Evolutionary conservation across 2,329 filamentous ascomycete species (phyloP).

Genomic region (Pyrenochaeta sp.): DNA sequence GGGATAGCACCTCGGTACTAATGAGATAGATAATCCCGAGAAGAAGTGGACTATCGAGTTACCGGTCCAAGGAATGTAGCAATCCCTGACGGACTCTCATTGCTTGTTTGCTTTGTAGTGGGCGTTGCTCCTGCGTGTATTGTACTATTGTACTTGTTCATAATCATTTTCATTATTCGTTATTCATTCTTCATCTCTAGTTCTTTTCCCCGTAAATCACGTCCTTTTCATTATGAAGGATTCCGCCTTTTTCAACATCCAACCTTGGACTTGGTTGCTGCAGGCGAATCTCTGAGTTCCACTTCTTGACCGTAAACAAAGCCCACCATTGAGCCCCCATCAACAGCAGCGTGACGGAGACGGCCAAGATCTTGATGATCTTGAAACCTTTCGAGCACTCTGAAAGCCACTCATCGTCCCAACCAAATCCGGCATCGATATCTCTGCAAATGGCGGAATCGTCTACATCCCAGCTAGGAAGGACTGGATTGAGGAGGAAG

Average conservation of each 20-base stretch:
- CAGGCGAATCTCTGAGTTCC: conserved; percentile 25
- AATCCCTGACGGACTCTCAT: too few species aligned
- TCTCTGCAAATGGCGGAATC: conserved; percentile 32
- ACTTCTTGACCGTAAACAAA: conserved; percentile 35
- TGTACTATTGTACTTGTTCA: not conserved
- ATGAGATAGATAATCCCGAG: too few species aligned
- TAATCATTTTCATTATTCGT: conserved; percentile 4
- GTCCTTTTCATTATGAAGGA: conserved; percentile 4
- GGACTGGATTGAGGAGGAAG: conserved; percentile 26
- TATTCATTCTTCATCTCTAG: conserved; percentile 11
- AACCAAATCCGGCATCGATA: conserved; percentile 35
- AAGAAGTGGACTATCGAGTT: too few species aligned
- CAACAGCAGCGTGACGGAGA: conserved; percentile 29
- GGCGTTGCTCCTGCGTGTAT: too few species aligned
- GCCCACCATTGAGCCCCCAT: conserved; percentile 47
- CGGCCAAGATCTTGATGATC: conserved; percentile 29
- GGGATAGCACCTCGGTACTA: too few species aligned
- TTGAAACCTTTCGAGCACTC: conserved; percentile 37
- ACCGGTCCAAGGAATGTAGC: too few species aligned
- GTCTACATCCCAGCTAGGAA: conserved; percentile 30
- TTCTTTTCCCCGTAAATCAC: conserved; percentile 13
- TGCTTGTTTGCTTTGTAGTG: too few species aligned
- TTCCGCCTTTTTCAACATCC: conserved; percentile 24
- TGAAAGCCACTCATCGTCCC: conserved; percentile 37
- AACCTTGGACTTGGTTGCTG: conserved; percentile 1